phyloP scores from a whole-genome alignment of 805 yeast species.

The Wickerhamomyces pijperi region DNA sequence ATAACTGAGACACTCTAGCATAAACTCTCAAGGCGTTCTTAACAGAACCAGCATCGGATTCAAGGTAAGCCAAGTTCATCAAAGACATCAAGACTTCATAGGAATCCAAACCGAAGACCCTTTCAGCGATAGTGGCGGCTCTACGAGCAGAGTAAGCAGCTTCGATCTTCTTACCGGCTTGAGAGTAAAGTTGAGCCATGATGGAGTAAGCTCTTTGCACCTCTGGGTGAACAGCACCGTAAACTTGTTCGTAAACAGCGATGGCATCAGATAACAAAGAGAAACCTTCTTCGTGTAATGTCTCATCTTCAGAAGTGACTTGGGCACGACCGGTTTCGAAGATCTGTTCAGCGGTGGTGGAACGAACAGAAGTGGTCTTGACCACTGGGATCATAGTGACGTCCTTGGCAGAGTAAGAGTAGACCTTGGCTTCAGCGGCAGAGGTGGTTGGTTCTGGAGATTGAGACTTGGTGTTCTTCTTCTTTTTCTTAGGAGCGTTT shows the following conservation, averaged over 20 bases:
- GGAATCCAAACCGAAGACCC: conserved; percentile 73
- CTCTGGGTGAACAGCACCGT: conserved; percentile 70
- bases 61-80: conserved; percentile 66
- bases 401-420: conserved; percentile 53
- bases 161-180: conserved; percentile 39
- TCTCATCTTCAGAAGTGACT: conserved; percentile 23
- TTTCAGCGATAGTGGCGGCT: conserved; percentile 65
- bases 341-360: conserved; percentile 59
- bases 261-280: conserved; percentile 60
- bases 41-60: conserved; percentile 46
- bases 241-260: conserved; percentile 68
- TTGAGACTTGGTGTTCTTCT: conserved; percentile 20
- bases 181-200: conserved; percentile 58
- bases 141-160: conserved; percentile 59
- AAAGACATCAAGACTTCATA: conserved; percentile 62
- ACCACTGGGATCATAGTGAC: conserved; percentile 46
- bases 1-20: conserved; percentile 44
- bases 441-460: conserved; percentile 4
- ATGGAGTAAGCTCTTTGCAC: conserved; percentile 61
- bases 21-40: conserved; percentile 53
- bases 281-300: conserved; percentile 45
- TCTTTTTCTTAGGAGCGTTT: conserved; percentile 21
- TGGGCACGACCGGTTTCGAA: conserved; percentile 63
- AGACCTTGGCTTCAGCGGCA: conserved; percentile 16
- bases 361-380: conserved; percentile 59